A percentile compares a stretch with the other conserved stretches of the same genome.
phyloP scores from a whole-genome alignment of 2,329 filamentous ascomycete species.

The Trichoderma koningiopsis region DNA sequence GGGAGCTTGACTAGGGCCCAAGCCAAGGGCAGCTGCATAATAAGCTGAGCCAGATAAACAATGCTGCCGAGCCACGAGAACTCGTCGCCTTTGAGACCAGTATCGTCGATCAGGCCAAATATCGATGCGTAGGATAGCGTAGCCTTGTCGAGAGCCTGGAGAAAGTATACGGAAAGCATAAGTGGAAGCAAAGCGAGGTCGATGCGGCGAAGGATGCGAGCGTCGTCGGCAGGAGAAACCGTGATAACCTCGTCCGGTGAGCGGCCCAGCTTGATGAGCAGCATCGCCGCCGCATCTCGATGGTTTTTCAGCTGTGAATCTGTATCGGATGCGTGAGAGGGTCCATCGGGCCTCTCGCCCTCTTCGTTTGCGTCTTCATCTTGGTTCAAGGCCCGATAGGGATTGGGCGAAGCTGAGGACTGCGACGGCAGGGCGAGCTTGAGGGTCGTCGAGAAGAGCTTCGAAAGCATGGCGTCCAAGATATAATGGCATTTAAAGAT shows the following conservation, averaged over 20 bases:
- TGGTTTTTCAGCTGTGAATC: slow-evolving; percentile 18
- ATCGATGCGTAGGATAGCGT: slow-evolving; percentile 64
- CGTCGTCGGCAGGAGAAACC: slow-evolving; percentile 40
- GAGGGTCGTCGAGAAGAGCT: slow-evolving; percentile 15
- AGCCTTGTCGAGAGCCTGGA: slow-evolving; percentile 65
- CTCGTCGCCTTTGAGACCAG: slow-evolving; percentile 58
- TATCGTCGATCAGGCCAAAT: slow-evolving; percentile 63
- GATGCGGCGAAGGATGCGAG: slow-evolving; percentile 43
- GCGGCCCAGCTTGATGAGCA: slow-evolving; percentile 45
- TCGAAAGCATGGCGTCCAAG: slow-evolving; percentile 20
- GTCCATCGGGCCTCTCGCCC: slow-evolving; percentile 14
- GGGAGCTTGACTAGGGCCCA: slow-evolving; percentile 62
- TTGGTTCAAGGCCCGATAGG: slow-evolving; percentile 34
- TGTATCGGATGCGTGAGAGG: background rate
- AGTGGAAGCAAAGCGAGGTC: slow-evolving; percentile 46
- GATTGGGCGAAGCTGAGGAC: slow-evolving; percentile 30
- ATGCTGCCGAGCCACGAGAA: slow-evolving; percentile 64
- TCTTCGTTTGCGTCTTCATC: slow-evolving; percentile 28
- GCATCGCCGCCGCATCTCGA: slow-evolving; percentile 50
- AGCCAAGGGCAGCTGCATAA: slow-evolving; percentile 59
- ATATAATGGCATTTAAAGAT: background rate
- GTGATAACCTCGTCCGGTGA: slow-evolving; percentile 39
- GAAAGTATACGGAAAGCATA: slow-evolving; percentile 63
- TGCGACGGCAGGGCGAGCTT: slow-evolving; percentile 8
- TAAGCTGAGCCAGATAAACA: slow-evolving; percentile 61